phyloP scores from a whole-genome alignment of 176 grass and related monocot species.

The Zoysia pacifica region DNA sequence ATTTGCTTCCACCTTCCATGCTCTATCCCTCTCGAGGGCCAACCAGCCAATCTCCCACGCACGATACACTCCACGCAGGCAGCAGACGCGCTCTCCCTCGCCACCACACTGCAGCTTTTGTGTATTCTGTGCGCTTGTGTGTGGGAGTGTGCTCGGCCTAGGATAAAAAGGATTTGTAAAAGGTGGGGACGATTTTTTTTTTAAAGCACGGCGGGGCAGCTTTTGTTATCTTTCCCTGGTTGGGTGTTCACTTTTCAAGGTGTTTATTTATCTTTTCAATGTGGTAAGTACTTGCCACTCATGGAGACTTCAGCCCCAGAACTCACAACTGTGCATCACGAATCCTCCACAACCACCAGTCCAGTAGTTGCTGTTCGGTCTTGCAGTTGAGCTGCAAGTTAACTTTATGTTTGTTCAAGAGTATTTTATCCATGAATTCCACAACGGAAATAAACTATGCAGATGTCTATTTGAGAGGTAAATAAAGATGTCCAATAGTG shows the following conservation, averaged over 20 bases:
- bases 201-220: too few relatives aligned
- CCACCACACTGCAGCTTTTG: slow-evolving; percentile 20
- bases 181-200: not conserved
- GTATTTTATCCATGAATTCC: not conserved
- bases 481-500: not conserved
- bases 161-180: slow-evolving; percentile 43
- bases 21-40: slow-evolving; percentile 15
- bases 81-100: not conserved
- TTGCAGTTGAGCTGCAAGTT: slow-evolving; percentile 4
- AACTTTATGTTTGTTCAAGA: not conserved
- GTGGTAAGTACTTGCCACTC: slow-evolving; percentile 8
- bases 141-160: slow-evolving; percentile 19
- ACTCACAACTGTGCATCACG: slow-evolving; percentile 36
- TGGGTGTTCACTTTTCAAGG: too few relatives aligned
- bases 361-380: not conserved
- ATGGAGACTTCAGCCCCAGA: slow-evolving; percentile 33
- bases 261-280: too few relatives aligned
- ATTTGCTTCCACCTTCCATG: slow-evolving; percentile 9
- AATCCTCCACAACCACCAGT: slow-evolving; percentile 38
- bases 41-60: too few relatives aligned
- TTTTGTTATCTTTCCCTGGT: not conserved
- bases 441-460: not conserved
- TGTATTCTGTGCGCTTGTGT: slow-evolving; percentile 33
- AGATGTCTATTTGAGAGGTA: not conserved
- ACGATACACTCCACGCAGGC: too few relatives aligned